Evolutionary conservation across 2,329 filamentous ascomycete species (phyloP), one percentile per base, ranked within the genome.

Genomic region (Verticillium isaacii): DNA sequence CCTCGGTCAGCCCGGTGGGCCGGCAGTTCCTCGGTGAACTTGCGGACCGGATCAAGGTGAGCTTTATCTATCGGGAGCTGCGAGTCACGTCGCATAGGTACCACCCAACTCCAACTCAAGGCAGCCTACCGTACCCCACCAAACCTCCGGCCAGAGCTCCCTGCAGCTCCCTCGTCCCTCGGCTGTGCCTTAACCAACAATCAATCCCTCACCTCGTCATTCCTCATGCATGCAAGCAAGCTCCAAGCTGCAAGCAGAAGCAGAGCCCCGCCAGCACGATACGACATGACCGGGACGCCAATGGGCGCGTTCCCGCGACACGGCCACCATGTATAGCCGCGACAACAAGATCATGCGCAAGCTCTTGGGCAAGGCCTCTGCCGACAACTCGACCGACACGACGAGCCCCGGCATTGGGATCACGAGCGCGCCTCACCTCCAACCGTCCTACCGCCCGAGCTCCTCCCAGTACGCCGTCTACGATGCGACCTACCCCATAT

Each of bases 271-370:
- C 45, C 45, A 50, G n/a, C n/a, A 50, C 45, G 12, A 8, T 23
- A 50, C 54, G 54, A 56, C 54, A 56, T 56, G 54, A 32, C 17
- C 12, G 54, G 58, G 57, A 58, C 61, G 62, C 60, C 54, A 60
- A 77, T 77, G 76, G 75, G 73, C 72, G 70, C 68, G 63, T 67
- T 63, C 65, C 64, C 64, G 66, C 66, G 63, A 68, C 68, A 61
- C 68, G 66, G 65, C 66, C 65, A 71, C 61, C 65, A 83, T 82
- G 80, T 83, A 83, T 73, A 83, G 79, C 65, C 80, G 76, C 73
- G 76, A 84, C 67, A 81, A 79, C 64, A 82, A 77, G 73, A 84
- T 85, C 65, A 85, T 87, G 80, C 82, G 84, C 71, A 84, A 85
- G 75, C 80, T 87, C 29, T 80, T 87, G 36, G 84, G 84, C 71